These are phyloP conservation scores for Pachyrhizus erosus DNA, from an alignment of 306 rosid species.

Conservation along the genomic window DNA sequence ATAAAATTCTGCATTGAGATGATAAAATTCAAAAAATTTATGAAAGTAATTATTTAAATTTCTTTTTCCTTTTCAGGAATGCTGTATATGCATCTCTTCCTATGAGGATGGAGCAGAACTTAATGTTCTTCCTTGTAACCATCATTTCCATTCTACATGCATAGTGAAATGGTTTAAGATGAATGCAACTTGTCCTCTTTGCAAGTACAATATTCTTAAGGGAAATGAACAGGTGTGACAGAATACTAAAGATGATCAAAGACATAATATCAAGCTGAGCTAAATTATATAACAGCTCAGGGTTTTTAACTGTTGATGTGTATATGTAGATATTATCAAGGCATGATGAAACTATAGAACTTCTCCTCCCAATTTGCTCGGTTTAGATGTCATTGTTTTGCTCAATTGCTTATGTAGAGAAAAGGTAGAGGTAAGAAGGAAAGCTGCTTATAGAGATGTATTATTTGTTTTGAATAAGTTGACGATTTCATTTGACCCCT, in stretches of 20 bases:
- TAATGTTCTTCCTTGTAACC: conserved; percentile 90
- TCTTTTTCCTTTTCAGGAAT: conserved; percentile 64
- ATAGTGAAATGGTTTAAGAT: conserved; percentile 91
- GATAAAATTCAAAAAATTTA: neutral
- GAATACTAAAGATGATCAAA: conserved; percentile 34
- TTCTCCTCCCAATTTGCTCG: neutral
- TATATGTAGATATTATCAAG: conserved; percentile 10
- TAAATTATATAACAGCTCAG: neutral
- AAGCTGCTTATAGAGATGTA: neutral
- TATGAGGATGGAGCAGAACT: conserved; percentile 89
- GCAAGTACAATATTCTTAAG: conserved; percentile 88
- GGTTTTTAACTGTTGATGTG: conserved; percentile 6
- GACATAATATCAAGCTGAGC: conserved; percentile 46
- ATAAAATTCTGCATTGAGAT: neutral
- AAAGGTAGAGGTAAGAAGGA: neutral
- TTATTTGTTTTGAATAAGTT: neutral
- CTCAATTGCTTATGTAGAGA: neutral
- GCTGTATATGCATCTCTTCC: conserved; percentile 89
- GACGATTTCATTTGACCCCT: neutral
- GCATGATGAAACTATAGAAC: neutral
- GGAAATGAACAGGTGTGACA: conserved; percentile 71
- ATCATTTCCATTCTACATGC: conserved; percentile 84
- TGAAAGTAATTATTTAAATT: neutral
- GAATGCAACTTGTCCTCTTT: conserved; percentile 98
- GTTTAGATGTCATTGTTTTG: neutral